Base-by-base conservation (phyloP, 345 rosid genomes). In the Eucalyptus dawsonii region DNA sequence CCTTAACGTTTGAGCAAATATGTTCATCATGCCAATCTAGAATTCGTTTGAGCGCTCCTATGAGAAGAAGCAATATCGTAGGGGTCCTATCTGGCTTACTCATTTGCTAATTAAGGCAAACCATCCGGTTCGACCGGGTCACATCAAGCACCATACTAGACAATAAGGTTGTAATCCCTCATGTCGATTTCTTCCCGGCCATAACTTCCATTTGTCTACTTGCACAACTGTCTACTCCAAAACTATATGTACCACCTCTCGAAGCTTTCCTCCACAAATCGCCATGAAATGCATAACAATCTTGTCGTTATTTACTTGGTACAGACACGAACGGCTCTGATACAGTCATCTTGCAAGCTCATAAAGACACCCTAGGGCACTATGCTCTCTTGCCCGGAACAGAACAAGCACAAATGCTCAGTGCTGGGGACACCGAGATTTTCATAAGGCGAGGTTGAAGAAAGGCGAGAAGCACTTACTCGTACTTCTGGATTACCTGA, bases 261-360 rank as follows among this genome's bases (percentile, higher is more conserved):
- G 29, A 56, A 56, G 12, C 27, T 56, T 56, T 22, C 62, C 62
- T 22, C 6, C 5, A 56, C 12, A 0, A 56, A 22, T 24, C 6
- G 27, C 12, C 62, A 56, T 24, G 62, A 56, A 56, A 56, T 56
- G 62, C 62, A 22, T 22, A 0, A 56, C 29, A 4, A 56, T 56
- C 27, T 56, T 9, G 13, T 56, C 3, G 13, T 0, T 22, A 24
- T 56, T 0, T 24, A 56, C 62, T 56, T 24, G 27, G 6, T 56
- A 24, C 0, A 0, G 27, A 56, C 62, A 56, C 24, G 27, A 24
- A 56, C 6, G 62, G 0, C 29, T 56, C 25, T 24, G 13, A 56
- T 56, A 1, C 29, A 9, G 0, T 1, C 12, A 56, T 56, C 60
- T 56, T 22, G 27, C 60, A 56, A 56, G 27, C 27, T 56, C 60